Base-by-base conservation (phyloP, 2,329 filamentous ascomycete genomes). In the Setomelanomma holmii region DNA sequence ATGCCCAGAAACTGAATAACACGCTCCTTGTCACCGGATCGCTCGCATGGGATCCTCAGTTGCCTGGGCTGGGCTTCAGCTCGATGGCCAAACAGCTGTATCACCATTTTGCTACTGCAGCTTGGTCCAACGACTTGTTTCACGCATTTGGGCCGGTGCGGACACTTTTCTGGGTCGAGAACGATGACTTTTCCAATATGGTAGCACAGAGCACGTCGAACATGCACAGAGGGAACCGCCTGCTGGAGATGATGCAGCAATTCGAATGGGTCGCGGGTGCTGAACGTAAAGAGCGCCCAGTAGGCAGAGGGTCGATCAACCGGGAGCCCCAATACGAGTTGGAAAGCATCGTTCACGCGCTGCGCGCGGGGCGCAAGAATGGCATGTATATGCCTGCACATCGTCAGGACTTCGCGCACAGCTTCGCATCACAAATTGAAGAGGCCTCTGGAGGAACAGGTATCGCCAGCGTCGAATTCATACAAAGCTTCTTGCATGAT, bases 101-200 rank as follows among this genome's bases (percentile, higher is more conserved):
- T 1, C 82, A 85, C 66, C 86, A 89, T 66, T 82, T 90, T 51
- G 78, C 87, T 61, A 77, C 75, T 38, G 80, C 82, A 44, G 84
- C 89, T 48, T 80, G 85, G 55, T 76, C 79, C 2, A 80, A 85
- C 43, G 74, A 79, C 0, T 78, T 88, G 0, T 84, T 96, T 61
- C 89, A 96, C 63, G 79, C 80, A 22, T 93, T 91, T 68, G 93
- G 93, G 3, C 82, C 87, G 16, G 87, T 96, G 3, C 86, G 92
- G 42, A 88, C 93, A 79, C 80, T 98, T 1, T 69, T 93, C 34
- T 93, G 92, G 87, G 66, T 87, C 3, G 81, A 84, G 1, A 79
- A 87, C 38, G 78, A 83, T 0, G 88, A 91, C 49, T 85, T 85
- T 58, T 64, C 74, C 5, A 56, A 72, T 1, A 60, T 90, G 1